Evolutionary conservation across 306 rosid genomes (phyloP).

Genomic region (Phaseolus lunatus): DNA sequence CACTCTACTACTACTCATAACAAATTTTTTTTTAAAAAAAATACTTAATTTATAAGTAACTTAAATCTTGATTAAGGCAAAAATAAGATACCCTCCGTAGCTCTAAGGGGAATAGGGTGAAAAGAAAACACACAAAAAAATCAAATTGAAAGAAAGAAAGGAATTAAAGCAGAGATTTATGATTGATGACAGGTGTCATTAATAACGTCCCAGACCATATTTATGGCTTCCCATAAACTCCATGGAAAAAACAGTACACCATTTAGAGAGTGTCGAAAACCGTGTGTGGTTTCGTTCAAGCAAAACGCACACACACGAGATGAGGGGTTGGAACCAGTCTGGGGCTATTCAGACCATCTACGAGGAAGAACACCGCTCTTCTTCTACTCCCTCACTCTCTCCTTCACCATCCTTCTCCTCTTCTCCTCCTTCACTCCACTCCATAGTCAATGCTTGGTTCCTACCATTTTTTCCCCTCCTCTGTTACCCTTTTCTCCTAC

Average conservation of each 20-base stretch:
- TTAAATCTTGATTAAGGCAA: too few relatives aligned
- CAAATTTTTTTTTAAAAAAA: too few relatives aligned
- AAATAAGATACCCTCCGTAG: too few relatives aligned
- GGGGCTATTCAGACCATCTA: constrained; percentile 78
- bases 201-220: constrained; percentile 52
- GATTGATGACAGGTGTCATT: constrained; percentile 70
- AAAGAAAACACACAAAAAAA: too few relatives aligned
- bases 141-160: constrained; percentile 1
- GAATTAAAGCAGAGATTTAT: constrained; percentile 65
- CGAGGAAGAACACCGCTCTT: constrained; percentile 75
- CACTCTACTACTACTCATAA: too few relatives aligned
- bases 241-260: constrained; percentile 35
- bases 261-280: constrained; percentile 36
- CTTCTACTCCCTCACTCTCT: constrained; percentile 68
- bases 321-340: constrained; percentile 64
- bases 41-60: too few relatives aligned
- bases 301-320: not conserved
- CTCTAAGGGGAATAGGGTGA: too few relatives aligned
- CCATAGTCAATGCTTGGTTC: constrained; percentile 72
- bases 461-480: constrained; percentile 30
- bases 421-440: constrained; percentile 70
- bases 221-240: constrained; percentile 46
- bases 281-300: constrained; percentile 24
- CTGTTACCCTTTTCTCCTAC: not conserved
- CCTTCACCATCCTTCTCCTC: constrained; percentile 63